Conservation (phyloP, 352 stramenopile species). For the Phytopythium montanum region DNA sequence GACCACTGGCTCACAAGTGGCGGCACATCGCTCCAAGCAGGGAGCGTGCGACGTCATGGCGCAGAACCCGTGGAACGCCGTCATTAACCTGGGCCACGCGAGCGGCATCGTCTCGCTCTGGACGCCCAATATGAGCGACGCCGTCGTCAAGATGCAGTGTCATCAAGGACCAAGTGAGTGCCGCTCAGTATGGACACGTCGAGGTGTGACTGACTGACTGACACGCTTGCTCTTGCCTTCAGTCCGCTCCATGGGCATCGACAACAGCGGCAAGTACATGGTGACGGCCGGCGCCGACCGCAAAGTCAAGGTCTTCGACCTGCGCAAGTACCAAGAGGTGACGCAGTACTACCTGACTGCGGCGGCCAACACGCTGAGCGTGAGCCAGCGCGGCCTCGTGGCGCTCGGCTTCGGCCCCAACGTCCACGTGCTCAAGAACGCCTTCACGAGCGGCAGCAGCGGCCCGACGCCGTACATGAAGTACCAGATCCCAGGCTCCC, state of each 20-base stretch:
- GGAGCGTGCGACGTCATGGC: slow-evolving; percentile 91
- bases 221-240: neutral
- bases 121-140: slow-evolving; percentile 92
- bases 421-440: slow-evolving; percentile 91
- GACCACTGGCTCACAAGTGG: slow-evolving; percentile 92
- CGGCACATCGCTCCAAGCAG: slow-evolving; percentile 90
- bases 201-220: slow-evolving; percentile 2
- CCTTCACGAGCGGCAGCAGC: slow-evolving; percentile 64
- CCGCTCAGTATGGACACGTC: neutral
- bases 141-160: slow-evolving; percentile 97
- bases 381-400: slow-evolving; percentile 95
- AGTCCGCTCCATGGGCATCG: slow-evolving; percentile 91
- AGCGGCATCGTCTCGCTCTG: slow-evolving; percentile 99
- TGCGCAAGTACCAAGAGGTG: slow-evolving; percentile 95
- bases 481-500: slow-evolving; percentile 80
- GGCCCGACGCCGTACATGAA: slow-evolving; percentile 88
- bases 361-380: slow-evolving; percentile 90
- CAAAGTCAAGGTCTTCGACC: slow-evolving; percentile 97
- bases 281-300: slow-evolving; percentile 94
- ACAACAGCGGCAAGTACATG: slow-evolving; percentile 94
- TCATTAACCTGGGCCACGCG: slow-evolving; percentile 95
- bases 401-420: slow-evolving; percentile 92
- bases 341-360: slow-evolving; percentile 92
- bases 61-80: slow-evolving; percentile 96
- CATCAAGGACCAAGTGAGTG: slow-evolving; percentile 93